phyloP scores from a whole-genome alignment of 495 filamentous ascomycete genomes.

The Penicillium simplicissimum region DNA sequence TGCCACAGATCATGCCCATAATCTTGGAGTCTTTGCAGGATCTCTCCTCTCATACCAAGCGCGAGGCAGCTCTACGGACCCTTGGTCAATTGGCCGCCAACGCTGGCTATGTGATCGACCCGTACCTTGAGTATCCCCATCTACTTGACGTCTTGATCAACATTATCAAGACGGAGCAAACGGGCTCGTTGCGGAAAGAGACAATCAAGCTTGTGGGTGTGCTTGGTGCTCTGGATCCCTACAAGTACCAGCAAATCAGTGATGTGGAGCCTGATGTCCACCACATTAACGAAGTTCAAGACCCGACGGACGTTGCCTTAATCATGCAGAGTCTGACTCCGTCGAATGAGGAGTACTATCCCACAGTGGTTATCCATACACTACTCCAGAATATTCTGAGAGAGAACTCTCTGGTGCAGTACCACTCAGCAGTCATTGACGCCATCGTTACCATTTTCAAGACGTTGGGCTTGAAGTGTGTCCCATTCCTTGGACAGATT shows the following conservation, averaged over 20 bases:
- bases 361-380: conserved; percentile 95
- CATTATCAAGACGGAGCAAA: conserved; percentile 87
- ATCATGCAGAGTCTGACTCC: conserved; percentile 98
- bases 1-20: conserved; percentile 88
- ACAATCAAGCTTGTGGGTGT: conserved; percentile 96
- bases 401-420: conserved; percentile 81
- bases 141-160: conserved; percentile 87
- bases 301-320: conserved; percentile 87
- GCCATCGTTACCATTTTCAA: conserved; percentile 99
- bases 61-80: conserved; percentile 86
- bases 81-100: conserved; percentile 91
- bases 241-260: conserved; percentile 77
- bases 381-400: conserved; percentile 83
- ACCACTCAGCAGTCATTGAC: conserved; percentile 95
- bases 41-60: conserved; percentile 80
- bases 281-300: conserved; percentile 56
- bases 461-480: conserved; percentile 90
- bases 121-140: conserved; percentile 91
- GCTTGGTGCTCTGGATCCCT: conserved; percentile 92
- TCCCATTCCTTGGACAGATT: conserved; percentile 88
- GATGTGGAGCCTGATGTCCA: conserved; percentile 51
- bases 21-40: conserved; percentile 93
- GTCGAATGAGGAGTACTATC: conserved; percentile 96
- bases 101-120: conserved; percentile 95
- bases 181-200: conserved; percentile 81